Evolutionary conservation across 2,329 filamentous ascomycete species (phyloP), one percentile per base, ranked within the genome.

Genomic region (Ophiostoma fasciatum): DNA sequence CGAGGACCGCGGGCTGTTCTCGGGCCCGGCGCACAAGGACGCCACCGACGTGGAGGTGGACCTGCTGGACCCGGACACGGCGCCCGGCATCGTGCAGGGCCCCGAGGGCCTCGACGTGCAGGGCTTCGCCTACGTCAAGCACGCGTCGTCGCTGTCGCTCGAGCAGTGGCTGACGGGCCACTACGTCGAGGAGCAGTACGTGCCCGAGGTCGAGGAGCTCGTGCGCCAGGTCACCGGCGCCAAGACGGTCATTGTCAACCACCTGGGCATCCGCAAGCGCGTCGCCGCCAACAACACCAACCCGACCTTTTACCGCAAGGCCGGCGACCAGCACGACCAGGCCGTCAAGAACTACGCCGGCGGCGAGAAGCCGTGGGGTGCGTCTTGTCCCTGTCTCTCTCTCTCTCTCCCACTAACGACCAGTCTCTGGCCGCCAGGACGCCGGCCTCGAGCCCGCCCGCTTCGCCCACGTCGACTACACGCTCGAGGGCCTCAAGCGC

Each of bases 231-330:
- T 35, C n/a, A 35, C 33, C n/a, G 28, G 28, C 19, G 33, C 26
- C 27, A 30, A 35, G 33, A 23, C 19, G 14, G 33, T 30, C 9
- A 28, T 35, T n/a, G 33, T 35, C 27, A 35, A 35, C 28, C 33
- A 35, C 19, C 33, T 35, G 18, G 33, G 33, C n/a, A 35, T 35
- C 26, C 33, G 33, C 33, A 35, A 35, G 33, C 33, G 33, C n/a
- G 14, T 20, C 13, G 33, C 33, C 9, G 26, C 27, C 19, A 35
- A 35, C 27, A 35, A 35, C 21, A 30, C 15, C 10, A 30, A 35
- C 33, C 33, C 33, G 5, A 35, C 26, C 5, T 35, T 35, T 14
- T 35, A 35, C 33, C 33, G 33, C 33, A 35, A 35, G 33, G 33
- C 33, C n/a, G 33, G 33, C 20, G 33, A 35, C 14, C 19, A 15